phyloP scores from a whole-genome alignment of 2,329 filamentous ascomycete genomes.

The Sphaerulina musiva region DNA sequence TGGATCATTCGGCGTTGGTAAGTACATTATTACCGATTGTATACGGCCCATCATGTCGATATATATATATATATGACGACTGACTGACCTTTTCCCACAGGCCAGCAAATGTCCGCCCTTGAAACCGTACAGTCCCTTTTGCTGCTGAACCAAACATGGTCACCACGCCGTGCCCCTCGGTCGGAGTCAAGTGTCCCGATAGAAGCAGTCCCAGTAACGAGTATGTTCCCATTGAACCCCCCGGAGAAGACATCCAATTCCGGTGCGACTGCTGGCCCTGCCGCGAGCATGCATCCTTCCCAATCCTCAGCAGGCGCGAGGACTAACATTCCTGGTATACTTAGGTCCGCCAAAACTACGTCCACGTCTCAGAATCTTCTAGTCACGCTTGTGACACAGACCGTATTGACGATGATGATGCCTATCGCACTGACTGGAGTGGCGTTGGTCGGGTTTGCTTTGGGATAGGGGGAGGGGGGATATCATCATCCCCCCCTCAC shows the following conservation, averaged over 20 bases:
- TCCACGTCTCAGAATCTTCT: no score
- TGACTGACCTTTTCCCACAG: slow-evolving; percentile 13
- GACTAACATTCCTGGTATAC: background rate
- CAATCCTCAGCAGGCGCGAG: slow-evolving; percentile 1
- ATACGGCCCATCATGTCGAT: no score
- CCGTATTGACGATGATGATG: no score
- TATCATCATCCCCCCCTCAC: background rate
- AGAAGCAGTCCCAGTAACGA: slow-evolving; percentile 17
- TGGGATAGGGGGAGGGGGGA: background rate
- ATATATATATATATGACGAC: no score
- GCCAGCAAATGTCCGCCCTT: slow-evolving; percentile 42
- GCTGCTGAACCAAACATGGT: slow-evolving; percentile 15
- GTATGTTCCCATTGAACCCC: slow-evolving; percentile 20
- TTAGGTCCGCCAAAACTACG: background rate
- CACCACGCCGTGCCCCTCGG: slow-evolving; percentile 7
- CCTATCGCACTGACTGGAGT: background rate
- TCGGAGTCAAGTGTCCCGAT: slow-evolving; percentile 19
- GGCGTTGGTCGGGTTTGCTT: background rate
- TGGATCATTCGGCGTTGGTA: slow-evolving; percentile 34
- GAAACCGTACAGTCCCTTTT: slow-evolving; percentile 43
- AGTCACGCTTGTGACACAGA: no score
- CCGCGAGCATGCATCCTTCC: background rate
- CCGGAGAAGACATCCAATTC: slow-evolving; percentile 14
- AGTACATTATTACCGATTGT: no score
- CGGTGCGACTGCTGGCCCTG: background rate